Conservation (phyloP, 768 basidiomycete genomes). For the Rhodosporidiobolus odoratus region DNA sequence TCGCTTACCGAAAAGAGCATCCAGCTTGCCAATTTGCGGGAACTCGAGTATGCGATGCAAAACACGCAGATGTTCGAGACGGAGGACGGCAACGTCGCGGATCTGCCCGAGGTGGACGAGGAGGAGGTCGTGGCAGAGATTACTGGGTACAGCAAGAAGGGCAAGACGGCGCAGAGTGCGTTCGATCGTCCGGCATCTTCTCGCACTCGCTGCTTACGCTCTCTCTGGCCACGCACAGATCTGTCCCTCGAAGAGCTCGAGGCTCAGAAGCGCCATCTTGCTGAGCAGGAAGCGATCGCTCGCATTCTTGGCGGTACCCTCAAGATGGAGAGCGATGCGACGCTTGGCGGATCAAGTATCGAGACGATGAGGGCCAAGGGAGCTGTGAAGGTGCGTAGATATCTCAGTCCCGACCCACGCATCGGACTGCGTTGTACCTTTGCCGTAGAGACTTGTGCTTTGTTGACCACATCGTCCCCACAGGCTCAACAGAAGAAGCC, state of each 20-base stretch:
- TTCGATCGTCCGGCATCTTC: neutral
- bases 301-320: conserved; percentile 3
- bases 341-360: conserved; percentile 13
- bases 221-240: neutral
- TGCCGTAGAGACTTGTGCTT: neutral
- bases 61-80: conserved; percentile 53
- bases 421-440: neutral
- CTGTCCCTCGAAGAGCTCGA: conserved; percentile 6
- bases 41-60: conserved; percentile 74
- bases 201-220: neutral
- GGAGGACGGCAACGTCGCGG: conserved; percentile 41
- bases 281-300: conserved; percentile 11
- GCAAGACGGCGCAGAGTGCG: conserved; percentile 1
- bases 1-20: conserved; percentile 71
- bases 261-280: neutral
- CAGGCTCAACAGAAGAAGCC: neutral
- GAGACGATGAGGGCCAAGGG: neutral
- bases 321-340: conserved; percentile 1
- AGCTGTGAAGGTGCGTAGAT: neutral
- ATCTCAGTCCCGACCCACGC: neutral
- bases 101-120: conserved; percentile 52
- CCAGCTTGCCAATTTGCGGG: conserved; percentile 64
- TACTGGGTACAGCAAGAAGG: conserved; percentile 16
- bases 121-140: conserved; percentile 40
- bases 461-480: neutral